Evolutionary conservation across 805 yeast genomes (phyloP), one percentile per base, ranked within the genome.

Genomic region (Candida verbasci): DNA sequence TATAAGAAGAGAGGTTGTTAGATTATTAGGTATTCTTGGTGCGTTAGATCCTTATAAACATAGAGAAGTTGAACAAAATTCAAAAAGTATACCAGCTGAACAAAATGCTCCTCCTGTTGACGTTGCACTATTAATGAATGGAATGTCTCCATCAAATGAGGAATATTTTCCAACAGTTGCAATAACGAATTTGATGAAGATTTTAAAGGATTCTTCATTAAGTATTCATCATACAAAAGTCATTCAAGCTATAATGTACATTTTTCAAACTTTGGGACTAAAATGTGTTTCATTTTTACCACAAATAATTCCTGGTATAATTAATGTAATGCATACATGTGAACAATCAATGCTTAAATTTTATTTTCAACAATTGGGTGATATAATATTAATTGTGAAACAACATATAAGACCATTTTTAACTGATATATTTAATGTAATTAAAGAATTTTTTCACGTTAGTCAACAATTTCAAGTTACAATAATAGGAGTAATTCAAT

Each of bases 121-220:
- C 50, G 84, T 91, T 45, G 86, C 91, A 5, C 65, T 93, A 17
- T 67, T 93, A 35, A 87, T 93, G 89, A 86, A 86, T 50, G 96
- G 96, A 3, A 84, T 86, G 73, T 83, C 95, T 6, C 97, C 97
- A 1, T 82, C 94, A 0, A 74, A 75, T 47, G 97, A 89, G 38
- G 97, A 91, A 48, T 93, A 89, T 49, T 89, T 86, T 50, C 96
- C 97, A 2, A 88, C 96, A 0, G 97, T 93, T 17, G 97, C 91
- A 1, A 86, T 93, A 29, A 80, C 80, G 30, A 86, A 89, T 6
- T 62, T 93, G 42, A 74, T 89, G 78, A 86, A 82, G 42, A 82
- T 93, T 14, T 61, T 93, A 29, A 82, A 82, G 45, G 98, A 93
- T 56, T 77, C 85, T 0, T 86, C 97, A 0, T 68, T 91, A 39